Percentiles rank a stretch among this genome's conserved stretches.
These are phyloP conservation scores for Dactylonectria macrodidyma DNA, from an alignment of 2,329 filamentous ascomycete genomes.

Conservation along the genomic window DNA sequence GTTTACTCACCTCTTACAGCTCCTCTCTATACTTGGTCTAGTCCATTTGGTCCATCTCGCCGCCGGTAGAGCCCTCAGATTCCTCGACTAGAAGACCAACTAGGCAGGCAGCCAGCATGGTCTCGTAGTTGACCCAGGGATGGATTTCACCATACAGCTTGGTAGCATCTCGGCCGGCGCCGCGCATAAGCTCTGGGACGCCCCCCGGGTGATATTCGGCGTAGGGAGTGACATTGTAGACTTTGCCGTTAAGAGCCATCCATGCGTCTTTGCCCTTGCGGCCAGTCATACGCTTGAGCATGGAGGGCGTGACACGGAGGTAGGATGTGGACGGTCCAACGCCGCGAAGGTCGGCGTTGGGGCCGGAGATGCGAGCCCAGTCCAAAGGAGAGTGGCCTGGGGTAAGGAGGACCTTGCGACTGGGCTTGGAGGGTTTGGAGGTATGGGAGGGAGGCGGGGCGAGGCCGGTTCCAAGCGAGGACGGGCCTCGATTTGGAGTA, in stretches of 20 bases:
- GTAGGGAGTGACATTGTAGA: conserved; percentile 96
- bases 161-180: conserved; percentile 74
- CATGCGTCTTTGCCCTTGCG: conserved; percentile 90
- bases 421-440: conserved; percentile 68
- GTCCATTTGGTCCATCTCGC: conserved; percentile 74
- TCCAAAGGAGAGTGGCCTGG: conserved; percentile 96
- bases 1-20: conserved; percentile 11
- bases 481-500: conserved; percentile 57
- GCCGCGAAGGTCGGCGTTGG: conserved; percentile 77
- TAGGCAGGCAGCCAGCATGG: conserved; percentile 75
- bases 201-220: conserved; percentile 92
- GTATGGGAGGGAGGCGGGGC: conserved; percentile 70
- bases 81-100: conserved; percentile 76
- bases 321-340: conserved; percentile 66
- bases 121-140: conserved; percentile 81
- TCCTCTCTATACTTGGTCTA: conserved; percentile 48
- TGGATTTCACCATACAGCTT: conserved; percentile 77
- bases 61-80: conserved; percentile 55
- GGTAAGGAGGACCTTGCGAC: conserved; percentile 82
- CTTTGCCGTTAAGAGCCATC: conserved; percentile 89
- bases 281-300: conserved; percentile 84
- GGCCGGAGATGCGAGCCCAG: conserved; percentile 86
- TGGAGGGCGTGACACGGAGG: conserved; percentile 84
- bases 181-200: conserved; percentile 78
- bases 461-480: conserved; percentile 57